phyloP scores from a whole-genome alignment of 169 alveolate species.

The Eimeria falciformis region DNA sequence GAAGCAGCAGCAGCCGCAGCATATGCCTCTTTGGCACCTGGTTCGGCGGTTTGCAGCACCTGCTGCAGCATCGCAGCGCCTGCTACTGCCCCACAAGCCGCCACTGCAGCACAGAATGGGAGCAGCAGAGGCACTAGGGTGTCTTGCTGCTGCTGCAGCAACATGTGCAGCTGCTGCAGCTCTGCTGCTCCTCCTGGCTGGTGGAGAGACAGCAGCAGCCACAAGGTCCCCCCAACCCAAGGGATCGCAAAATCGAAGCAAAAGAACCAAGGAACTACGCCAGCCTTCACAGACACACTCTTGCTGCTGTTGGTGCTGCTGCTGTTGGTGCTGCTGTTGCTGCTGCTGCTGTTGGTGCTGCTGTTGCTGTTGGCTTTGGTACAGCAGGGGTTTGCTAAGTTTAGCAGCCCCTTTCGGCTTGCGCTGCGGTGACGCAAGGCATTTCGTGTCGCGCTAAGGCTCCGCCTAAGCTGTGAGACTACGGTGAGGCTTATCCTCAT shows the following conservation, averaged over 20 bases:
- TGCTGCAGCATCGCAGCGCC: constrained; percentile 49
- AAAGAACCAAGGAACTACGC: constrained; percentile 16
- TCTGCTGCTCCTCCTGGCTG: background rate
- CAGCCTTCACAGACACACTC: background rate
- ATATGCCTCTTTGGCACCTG: background rate
- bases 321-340: constrained; percentile 8
- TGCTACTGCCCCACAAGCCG: constrained; percentile 19
- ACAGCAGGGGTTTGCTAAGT: constrained; percentile 11
- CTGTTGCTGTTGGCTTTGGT: background rate
- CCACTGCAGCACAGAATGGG: background rate
- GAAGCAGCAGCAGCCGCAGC: background rate
- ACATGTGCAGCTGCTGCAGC: background rate
- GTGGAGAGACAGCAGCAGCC: constrained; percentile 20
- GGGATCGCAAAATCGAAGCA: constrained; percentile 16
- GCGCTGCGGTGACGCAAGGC: too few relatives aligned
- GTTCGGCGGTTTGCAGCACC: background rate
- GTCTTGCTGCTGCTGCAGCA: background rate
- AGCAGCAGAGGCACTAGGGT: constrained; percentile 13
- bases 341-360: constrained; percentile 3
- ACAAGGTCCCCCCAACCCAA: background rate
- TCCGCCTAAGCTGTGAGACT: too few relatives aligned
- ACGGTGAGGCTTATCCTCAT: background rate
- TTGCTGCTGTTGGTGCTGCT: constrained; percentile 8
- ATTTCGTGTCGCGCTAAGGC: too few relatives aligned
- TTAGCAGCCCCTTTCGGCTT: too few relatives aligned